Conservation (phyloP, 2,329 filamentous ascomycete species). For the Paraconiothyrium brasiliense region DNA sequence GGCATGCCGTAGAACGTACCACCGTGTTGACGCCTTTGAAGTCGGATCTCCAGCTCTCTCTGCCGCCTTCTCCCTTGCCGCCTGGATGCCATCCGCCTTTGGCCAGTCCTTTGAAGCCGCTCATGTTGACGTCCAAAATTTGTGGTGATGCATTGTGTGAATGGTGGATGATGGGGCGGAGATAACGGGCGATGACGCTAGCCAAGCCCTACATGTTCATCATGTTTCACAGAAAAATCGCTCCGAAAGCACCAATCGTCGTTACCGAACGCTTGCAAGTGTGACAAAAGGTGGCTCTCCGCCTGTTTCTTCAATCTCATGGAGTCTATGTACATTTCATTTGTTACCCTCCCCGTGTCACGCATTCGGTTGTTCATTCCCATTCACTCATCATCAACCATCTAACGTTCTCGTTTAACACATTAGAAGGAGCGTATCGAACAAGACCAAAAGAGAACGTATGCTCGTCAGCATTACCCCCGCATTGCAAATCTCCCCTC, state of each 20-base stretch:
- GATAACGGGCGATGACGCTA: conserved; percentile 31
- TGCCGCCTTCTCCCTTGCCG: conserved; percentile 46
- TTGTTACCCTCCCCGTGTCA: background rate
- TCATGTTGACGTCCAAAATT: conserved; percentile 35
- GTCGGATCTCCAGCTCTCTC: conserved; percentile 50
- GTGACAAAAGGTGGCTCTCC: background rate
- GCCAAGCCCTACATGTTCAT: conserved; percentile 21
- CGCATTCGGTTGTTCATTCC: conserved; percentile 10
- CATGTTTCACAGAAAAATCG: background rate
- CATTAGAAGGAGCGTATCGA: conserved; percentile 25
- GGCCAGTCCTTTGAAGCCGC: conserved; percentile 49
- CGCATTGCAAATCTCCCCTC: conserved; percentile 1
- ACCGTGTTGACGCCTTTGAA: conserved; percentile 67
- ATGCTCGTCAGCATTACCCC: conserved; percentile 31
- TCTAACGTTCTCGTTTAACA: background rate
- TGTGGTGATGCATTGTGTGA: conserved; percentile 13
- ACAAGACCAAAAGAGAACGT: conserved; percentile 24
- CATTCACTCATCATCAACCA: conserved; percentile 11
- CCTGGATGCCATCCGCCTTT: conserved; percentile 62
- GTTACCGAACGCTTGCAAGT: background rate
- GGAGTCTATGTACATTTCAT: conserved; percentile 11
- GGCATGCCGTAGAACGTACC: conserved; percentile 38
- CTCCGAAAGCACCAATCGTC: background rate
- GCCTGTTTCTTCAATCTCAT: background rate
- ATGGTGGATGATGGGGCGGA: conserved; percentile 15